Base-by-base conservation (phyloP, 768 basidiomycete genomes). In the Sistotremastrum suecicum region DNA sequence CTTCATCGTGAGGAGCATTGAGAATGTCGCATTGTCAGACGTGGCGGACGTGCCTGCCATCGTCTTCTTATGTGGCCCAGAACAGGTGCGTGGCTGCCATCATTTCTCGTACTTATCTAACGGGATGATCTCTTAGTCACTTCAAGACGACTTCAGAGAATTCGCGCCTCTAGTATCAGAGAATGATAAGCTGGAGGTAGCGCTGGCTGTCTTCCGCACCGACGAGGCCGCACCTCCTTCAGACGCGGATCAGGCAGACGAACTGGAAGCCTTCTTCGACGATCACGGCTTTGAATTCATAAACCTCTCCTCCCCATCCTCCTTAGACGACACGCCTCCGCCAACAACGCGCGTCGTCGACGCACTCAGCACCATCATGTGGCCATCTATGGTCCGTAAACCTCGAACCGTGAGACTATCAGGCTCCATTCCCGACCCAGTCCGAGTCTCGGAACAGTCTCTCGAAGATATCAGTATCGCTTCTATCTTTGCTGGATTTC, bases 331-430 rank as follows among this genome's bases (percentile, higher is more conserved):
- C 43, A 46, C 39, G 5, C 51, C 61, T 10, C 60, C 57, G 10
- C 72, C 72, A 8, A 70, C 86, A 34, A 72, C 75, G 32, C 76
- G 87, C 29, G 76, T 87, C 5, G 53, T 84, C 12, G 84, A 87
- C 55, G 83, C 86, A 7, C 64, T 90, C 39, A 80, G 83, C 59
- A 87, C 87, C 1, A 76, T 90, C 54, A 86, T 89, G 80, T 90
- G 86, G 86, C 80, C 86, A 3, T 81, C 80, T 0, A 79, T 90
- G 74, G 62, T 73, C 41, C 55, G n/a, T 41, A 55, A 5, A 63
- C 58, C 41, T 39, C 42, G 37, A 51, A 53, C 37, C 36, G 49
- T 32, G 53, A 52, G 4, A 40, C 37, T 34, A 49, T 34, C 28
- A 34, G 33, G 28, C 3, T 8, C 11, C 49, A 29, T 41, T 41